A percentile compares a stretch with the other conserved stretches of the same genome.
Conservation (phyloP, 768 basidiomycete species). For the Phanerochaete carnosa region DNA sequence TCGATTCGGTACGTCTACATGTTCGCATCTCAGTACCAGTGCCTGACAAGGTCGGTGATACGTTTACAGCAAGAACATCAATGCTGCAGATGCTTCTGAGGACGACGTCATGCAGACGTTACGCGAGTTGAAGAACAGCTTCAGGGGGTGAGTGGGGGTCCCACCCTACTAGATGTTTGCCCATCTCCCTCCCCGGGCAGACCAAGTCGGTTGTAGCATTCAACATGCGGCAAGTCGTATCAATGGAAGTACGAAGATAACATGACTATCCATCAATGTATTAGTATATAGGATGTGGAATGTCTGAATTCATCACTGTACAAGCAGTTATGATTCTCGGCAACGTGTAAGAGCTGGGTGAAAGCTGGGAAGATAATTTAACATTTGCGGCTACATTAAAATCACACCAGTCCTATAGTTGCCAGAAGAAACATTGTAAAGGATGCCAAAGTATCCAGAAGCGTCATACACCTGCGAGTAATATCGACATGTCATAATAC, state of each 20-base stretch:
- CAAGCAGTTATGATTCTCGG: too few species aligned
- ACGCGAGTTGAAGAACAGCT: slow-evolving; percentile 83
- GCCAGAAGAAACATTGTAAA: not conserved
- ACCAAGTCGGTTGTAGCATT: not conserved
- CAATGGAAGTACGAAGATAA: not conserved
- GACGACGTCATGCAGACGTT: slow-evolving; percentile 69
- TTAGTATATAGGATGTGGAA: not conserved
- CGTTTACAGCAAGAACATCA: slow-evolving; percentile 45
- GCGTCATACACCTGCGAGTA: not conserved
- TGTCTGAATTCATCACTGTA: too few species aligned
- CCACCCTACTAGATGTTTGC: not conserved
- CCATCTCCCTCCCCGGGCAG: not conserved
- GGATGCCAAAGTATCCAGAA: not conserved
- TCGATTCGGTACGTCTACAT: slow-evolving; percentile 55
- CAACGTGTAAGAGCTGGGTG: too few species aligned
- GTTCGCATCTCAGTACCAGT: not conserved
- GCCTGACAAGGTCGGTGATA: not conserved
- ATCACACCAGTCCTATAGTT: not conserved
- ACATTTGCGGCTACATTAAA: not conserved
- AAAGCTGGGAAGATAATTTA: not conserved
- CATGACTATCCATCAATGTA: not conserved
- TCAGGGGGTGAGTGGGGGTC: slow-evolving; percentile 49
- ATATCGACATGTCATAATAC: not conserved
- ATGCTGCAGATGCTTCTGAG: slow-evolving; percentile 30
- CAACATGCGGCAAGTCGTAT: not conserved